Evolutionary conservation across 371 early-diverging fungal species (phyloP).

Genomic region (Cokeromyces recurvatus): DNA sequence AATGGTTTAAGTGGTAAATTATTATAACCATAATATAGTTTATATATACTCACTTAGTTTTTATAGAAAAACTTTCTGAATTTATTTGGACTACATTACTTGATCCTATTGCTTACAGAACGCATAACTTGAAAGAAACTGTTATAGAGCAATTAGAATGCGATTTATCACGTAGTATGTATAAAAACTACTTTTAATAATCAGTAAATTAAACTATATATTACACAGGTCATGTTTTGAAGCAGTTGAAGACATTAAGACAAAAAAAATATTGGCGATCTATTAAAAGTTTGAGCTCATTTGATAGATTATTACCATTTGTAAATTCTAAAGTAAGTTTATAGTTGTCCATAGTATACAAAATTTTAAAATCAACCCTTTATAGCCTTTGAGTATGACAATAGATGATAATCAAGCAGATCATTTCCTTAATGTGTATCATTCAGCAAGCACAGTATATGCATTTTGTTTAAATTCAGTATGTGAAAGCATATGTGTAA

Average conservation of each 20-base stretch:
- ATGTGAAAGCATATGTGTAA: no score
- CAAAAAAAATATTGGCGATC: slow-evolving; percentile 58
- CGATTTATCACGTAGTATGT: slow-evolving; percentile 27
- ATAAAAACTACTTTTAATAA: no score
- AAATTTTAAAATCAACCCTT: no score
- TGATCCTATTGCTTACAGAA: slow-evolving; percentile 38
- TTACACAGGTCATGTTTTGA: slow-evolving; percentile 28
- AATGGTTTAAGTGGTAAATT: slow-evolving; percentile 20
- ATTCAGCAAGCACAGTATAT: slow-evolving; percentile 32
- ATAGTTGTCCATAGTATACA: no score
- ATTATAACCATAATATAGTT: no score
- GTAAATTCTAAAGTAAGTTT: slow-evolving; percentile 28
- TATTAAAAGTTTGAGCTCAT: slow-evolving; percentile 40
- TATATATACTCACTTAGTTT: no score
- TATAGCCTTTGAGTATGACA: no score
- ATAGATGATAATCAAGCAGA: slow-evolving; percentile 21
- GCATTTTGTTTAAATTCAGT: slow-evolving; percentile 36
- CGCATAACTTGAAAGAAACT: slow-evolving; percentile 19
- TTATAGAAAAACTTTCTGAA: slow-evolving; percentile 27
- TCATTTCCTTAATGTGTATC: slow-evolving; percentile 25
- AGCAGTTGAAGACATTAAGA: slow-evolving; percentile 36
- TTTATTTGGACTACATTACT: slow-evolving; percentile 41
- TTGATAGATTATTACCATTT: slow-evolving; percentile 47
- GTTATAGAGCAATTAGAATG: slow-evolving; percentile 18
- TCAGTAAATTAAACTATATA: no score